Evolutionary conservation across 768 basidiomycete species (phyloP).

Genomic region (Xanthoconium stramineum): DNA sequence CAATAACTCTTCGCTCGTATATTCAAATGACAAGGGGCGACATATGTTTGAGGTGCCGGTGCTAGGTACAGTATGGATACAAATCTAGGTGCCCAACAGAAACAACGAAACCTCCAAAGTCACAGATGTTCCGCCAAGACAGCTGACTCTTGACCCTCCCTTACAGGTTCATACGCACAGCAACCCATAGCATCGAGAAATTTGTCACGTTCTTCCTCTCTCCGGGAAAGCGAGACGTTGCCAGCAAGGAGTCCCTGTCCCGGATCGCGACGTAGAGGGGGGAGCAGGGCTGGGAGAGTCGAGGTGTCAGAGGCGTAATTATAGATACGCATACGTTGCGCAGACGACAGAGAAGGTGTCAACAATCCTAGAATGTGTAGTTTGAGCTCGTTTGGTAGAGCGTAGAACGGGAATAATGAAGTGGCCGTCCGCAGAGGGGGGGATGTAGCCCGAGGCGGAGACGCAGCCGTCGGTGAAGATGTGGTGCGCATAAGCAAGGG

Average conservation of each 20-base stretch:
- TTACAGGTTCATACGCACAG: constrained; percentile 41
- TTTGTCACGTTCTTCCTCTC: constrained; percentile 39
- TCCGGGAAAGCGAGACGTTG: constrained; percentile 38
- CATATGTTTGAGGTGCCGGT: neutral
- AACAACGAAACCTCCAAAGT: neutral
- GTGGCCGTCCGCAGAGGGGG: constrained; percentile 15
- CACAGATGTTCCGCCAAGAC: neutral
- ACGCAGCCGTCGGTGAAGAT: constrained; percentile 10
- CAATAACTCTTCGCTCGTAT: neutral
- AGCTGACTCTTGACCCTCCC: constrained; percentile 1
- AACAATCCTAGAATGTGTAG: constrained; percentile 53
- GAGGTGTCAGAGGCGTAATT: constrained; percentile 46
- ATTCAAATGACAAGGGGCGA: neutral
- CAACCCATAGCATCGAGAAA: constrained; percentile 49
- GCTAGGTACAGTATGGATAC: constrained; percentile 6
- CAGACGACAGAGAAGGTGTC: constrained; percentile 53
- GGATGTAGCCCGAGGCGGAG: constrained; percentile 13
- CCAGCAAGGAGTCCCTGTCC: constrained; percentile 23
- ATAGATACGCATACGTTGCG: constrained; percentile 55
- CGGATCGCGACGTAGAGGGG: constrained; percentile 26
- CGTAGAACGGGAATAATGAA: constrained; percentile 35
- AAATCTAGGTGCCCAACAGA: constrained; percentile 2
- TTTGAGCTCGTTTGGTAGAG: constrained; percentile 57
- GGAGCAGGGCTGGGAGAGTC: constrained; percentile 47
- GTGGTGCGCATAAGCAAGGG: constrained; percentile 39